Conservation (phyloP, 441 rosid species). For the Hura crepitans region DNA sequence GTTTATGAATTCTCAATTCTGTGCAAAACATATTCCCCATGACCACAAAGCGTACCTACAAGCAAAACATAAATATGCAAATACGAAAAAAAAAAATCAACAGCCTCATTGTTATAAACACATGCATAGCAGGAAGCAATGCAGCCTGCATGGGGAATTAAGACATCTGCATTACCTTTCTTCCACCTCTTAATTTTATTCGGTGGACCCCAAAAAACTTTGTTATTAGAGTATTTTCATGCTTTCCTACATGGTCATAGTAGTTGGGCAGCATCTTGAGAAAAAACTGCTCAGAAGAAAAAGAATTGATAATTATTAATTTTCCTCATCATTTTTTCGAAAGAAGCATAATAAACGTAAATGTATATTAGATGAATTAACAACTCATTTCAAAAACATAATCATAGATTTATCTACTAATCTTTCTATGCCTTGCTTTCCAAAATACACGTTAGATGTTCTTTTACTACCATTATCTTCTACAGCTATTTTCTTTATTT, state of each 20-base stretch:
- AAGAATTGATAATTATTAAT: not conserved
- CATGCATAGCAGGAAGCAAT: conserved; percentile 15
- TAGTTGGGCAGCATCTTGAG: conserved; percentile 83
- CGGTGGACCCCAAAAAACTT: conserved; percentile 90
- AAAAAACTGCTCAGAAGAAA: conserved; percentile 50
- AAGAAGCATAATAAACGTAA: not conserved
- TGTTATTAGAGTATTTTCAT: conserved; percentile 93
- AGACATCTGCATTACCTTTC: conserved; percentile 48
- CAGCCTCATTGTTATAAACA: conserved; percentile 11
- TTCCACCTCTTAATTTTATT: conserved; percentile 66
- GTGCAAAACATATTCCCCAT: conserved; percentile 99
- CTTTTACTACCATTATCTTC: not conserved
- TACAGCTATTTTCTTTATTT: not conserved
- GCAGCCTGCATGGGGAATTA: conserved; percentile 3
- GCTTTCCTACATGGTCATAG: conserved; percentile 58
- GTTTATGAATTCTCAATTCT: conserved; percentile 79
- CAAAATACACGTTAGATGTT: not conserved
- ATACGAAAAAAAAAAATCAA: conserved; percentile 10
- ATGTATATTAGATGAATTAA: not conserved
- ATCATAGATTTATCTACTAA: not conserved
- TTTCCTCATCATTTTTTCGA: not conserved
- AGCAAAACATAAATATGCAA: conserved; percentile 18
- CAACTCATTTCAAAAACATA: not conserved
- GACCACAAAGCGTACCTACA: conserved; percentile 89
- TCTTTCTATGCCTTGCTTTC: not conserved